Evolutionary conservation across 768 basidiomycete species (phyloP).

Genomic region (Pulveroboletus frians): DNA sequence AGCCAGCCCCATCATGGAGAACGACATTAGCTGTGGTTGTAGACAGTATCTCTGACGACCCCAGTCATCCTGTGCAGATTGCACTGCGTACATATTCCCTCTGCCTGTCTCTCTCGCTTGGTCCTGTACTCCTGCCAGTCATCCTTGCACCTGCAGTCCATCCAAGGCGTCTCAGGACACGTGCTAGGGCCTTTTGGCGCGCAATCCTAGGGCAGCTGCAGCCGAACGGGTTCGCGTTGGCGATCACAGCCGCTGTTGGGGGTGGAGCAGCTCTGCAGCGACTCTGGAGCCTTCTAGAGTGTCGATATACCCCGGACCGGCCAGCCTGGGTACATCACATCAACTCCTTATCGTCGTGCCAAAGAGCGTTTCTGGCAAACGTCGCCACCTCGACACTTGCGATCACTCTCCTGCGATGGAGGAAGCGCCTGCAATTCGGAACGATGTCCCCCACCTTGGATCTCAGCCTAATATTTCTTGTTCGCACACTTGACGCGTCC

Average conservation of each 20-base stretch:
- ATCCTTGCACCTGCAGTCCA: slow-evolving; percentile 32
- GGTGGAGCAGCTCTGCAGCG: slow-evolving; percentile 55
- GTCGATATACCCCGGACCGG: background rate
- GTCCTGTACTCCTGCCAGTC: slow-evolving; percentile 57
- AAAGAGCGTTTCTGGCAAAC: slow-evolving; percentile 58
- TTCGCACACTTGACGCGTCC: slow-evolving; percentile 62
- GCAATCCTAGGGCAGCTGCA: slow-evolving; percentile 54
- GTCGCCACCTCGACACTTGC: slow-evolving; percentile 52
- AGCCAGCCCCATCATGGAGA: background rate
- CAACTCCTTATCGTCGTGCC: slow-evolving; percentile 32
- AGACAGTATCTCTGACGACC: slow-evolving; percentile 27
- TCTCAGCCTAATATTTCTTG: slow-evolving; percentile 60
- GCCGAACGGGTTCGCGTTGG: slow-evolving; percentile 62
- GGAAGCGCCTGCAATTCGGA: slow-evolving; percentile 25
- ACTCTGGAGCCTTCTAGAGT: slow-evolving; percentile 35
- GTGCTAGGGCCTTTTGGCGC: slow-evolving; percentile 16
- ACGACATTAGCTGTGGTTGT: background rate
- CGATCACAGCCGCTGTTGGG: slow-evolving; percentile 56
- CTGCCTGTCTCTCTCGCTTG: slow-evolving; percentile 59
- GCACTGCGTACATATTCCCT: slow-evolving; percentile 65
- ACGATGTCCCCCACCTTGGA: slow-evolving; percentile 55
- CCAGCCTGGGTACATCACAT: background rate
- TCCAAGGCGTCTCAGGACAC: slow-evolving; percentile 21
- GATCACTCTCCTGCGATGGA: slow-evolving; percentile 52
- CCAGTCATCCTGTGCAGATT: slow-evolving; percentile 51